Evolutionary conservation across 2,329 filamentous ascomycete species (phyloP).

Genomic region (Diplodia intermedia): DNA sequence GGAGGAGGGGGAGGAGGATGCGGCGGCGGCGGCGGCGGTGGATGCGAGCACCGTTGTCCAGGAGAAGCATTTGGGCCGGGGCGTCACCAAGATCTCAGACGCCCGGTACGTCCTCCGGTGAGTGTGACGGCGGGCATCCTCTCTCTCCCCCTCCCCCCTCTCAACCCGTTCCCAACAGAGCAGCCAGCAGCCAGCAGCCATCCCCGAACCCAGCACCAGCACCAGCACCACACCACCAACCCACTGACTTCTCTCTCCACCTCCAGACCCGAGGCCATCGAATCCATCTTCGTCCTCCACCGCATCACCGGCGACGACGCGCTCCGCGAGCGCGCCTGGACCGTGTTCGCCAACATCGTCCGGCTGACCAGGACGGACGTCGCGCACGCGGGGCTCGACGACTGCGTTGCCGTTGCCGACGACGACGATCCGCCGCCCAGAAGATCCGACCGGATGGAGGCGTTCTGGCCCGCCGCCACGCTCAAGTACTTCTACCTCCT

Average conservation of each 20-base stretch:
- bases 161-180: too few relatives aligned
- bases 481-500: constrained; percentile 59
- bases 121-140: background rate
- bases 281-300: constrained; percentile 66
- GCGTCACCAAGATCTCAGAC: background rate
- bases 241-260: background rate
- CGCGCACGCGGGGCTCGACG: constrained; percentile 54
- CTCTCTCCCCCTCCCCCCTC: too few relatives aligned
- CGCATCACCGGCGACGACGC: constrained; percentile 63
- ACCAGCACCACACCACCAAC: too few relatives aligned
- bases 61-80: constrained; percentile 1
- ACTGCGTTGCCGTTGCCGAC: constrained; percentile 44
- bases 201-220: too few relatives aligned
- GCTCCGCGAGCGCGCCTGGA: constrained; percentile 56
- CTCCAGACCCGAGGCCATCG: constrained; percentile 62
- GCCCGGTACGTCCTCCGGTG: constrained; percentile 1
- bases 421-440: constrained; percentile 43
- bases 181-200: too few relatives aligned
- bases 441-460: constrained; percentile 56
- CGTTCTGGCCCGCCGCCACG: constrained; percentile 59
- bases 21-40: background rate
- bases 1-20: too few relatives aligned
- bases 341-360: constrained; percentile 57
- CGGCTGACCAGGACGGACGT: constrained; percentile 52
- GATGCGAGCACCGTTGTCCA: background rate